Evolutionary conservation across 768 basidiomycete species (phyloP).

Genomic region (Trametopsis cervina): DNA sequence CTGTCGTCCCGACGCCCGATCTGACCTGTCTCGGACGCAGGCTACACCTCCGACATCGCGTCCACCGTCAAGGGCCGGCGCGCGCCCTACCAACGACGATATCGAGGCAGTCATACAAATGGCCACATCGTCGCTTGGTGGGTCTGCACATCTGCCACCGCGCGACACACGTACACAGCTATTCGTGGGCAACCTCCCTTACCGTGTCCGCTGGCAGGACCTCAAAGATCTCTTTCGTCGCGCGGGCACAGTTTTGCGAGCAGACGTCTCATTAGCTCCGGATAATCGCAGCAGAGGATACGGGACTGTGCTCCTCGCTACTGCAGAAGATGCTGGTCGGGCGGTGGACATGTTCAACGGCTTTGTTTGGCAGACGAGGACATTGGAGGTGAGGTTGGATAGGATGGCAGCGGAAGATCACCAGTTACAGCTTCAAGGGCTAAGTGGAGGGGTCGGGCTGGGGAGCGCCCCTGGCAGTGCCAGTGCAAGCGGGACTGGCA

Average conservation of each 20-base stretch:
- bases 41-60: neutral
- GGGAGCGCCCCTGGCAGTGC: neutral
- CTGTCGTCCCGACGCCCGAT: neutral
- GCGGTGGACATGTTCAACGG: conserved; percentile 97
- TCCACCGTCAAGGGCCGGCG: neutral
- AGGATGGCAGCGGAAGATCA: conserved; percentile 37
- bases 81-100: conserved; percentile 62
- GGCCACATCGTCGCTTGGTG: conserved; percentile 57
- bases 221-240: conserved; percentile 96
- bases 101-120: conserved; percentile 90
- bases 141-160: conserved; percentile 42
- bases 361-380: conserved; percentile 92
- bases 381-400: conserved; percentile 88
- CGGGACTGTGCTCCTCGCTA: conserved; percentile 91
- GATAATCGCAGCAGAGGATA: conserved; percentile 92
- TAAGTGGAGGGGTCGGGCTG: conserved; percentile 1
- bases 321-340: conserved; percentile 88
- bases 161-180: conserved; percentile 92
- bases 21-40: neutral
- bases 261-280: conserved; percentile 51
- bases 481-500: conserved; percentile 2
- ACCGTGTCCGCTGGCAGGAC: conserved; percentile 98
- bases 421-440: neutral
- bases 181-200: conserved; percentile 95
- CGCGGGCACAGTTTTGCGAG: conserved; percentile 65